These are phyloP conservation scores for Fusarium incarnatum DNA, from an alignment of 2,329 filamentous ascomycete genomes.

Conservation along the genomic window DNA sequence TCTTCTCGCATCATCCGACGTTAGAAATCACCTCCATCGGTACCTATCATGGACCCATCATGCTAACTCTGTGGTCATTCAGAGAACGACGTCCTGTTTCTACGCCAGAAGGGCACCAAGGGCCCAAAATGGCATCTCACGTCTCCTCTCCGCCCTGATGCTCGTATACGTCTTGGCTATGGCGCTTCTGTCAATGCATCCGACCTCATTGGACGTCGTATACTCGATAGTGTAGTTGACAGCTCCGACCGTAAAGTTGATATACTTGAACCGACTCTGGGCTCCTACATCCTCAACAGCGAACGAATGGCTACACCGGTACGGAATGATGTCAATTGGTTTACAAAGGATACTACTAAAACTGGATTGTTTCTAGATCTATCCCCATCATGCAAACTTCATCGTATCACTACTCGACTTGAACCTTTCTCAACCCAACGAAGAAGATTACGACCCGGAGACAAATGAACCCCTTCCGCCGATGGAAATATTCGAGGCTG, in stretches of 20 bases:
- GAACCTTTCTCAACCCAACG: conserved; percentile 63
- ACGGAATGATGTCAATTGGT: conserved; percentile 1
- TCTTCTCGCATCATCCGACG: conserved; percentile 48
- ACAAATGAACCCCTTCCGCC: conserved; percentile 54
- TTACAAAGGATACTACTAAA: not conserved
- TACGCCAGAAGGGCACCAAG: conserved; percentile 54
- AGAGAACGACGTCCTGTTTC: conserved; percentile 57
- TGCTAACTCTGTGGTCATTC: conserved; percentile 16
- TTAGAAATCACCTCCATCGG: not conserved
- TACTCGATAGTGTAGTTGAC: conserved; percentile 69
- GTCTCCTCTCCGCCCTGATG: conserved; percentile 49
- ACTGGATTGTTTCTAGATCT: conserved; percentile 52
- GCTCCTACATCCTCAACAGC: conserved; percentile 77
- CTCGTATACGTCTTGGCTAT: conserved; percentile 54
- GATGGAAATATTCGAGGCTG: conserved; percentile 84
- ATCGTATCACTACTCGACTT: conserved; percentile 83
- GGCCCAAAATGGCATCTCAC: conserved; percentile 55
- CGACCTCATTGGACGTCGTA: conserved; percentile 72
- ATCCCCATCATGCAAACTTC: conserved; percentile 78
- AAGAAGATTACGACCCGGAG: conserved; percentile 46
- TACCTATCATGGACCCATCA: conserved; percentile 4
- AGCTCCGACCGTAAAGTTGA: conserved; percentile 63
- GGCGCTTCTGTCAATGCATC: conserved; percentile 61
- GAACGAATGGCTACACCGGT: conserved; percentile 78
- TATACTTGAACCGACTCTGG: conserved; percentile 74